phyloP scores from a whole-genome alignment of 257 asterid species.

The Solanum lignicaule region DNA sequence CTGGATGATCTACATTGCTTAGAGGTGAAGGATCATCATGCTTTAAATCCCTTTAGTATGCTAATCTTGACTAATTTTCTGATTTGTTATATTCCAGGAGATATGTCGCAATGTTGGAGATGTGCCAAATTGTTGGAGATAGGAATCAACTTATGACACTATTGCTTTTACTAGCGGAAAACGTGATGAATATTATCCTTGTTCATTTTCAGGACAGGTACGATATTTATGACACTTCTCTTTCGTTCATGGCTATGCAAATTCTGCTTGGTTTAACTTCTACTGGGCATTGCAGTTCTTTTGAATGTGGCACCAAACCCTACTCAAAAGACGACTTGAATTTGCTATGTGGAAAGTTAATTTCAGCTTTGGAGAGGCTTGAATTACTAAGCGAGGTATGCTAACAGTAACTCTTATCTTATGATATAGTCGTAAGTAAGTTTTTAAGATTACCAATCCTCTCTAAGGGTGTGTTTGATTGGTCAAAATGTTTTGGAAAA shows the following conservation, averaged over 20 bases:
- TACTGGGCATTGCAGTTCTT: conserved; percentile 11
- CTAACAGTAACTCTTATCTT: background rate
- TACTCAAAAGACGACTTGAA: conserved; percentile 42
- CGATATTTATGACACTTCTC: background rate
- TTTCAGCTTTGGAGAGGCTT: conserved; percentile 66
- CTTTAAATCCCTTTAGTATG: background rate
- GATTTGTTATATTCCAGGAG: conserved; percentile 38
- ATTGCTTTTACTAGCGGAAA: conserved; percentile 70
- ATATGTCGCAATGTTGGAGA: conserved; percentile 71
- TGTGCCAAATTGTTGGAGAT: conserved; percentile 71
- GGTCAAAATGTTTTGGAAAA: background rate
- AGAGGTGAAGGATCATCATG: background rate
- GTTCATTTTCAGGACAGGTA: conserved; percentile 87
- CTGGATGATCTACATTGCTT: background rate
- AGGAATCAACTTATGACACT: conserved; percentile 61
- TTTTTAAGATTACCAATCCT: background rate
- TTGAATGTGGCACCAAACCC: conserved; percentile 8
- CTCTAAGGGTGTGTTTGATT: background rate
- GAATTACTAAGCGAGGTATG: conserved; percentile 74
- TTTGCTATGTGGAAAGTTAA: conserved; percentile 47
- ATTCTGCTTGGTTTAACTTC: background rate
- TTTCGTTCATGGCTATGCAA: background rate
- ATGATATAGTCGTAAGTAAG: background rate
- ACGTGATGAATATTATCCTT: conserved; percentile 72
- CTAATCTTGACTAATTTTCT: background rate